phyloP scores from a whole-genome alignment of 2,329 filamentous ascomycete species.

The Paraphaeosphaeria minitans region DNA sequence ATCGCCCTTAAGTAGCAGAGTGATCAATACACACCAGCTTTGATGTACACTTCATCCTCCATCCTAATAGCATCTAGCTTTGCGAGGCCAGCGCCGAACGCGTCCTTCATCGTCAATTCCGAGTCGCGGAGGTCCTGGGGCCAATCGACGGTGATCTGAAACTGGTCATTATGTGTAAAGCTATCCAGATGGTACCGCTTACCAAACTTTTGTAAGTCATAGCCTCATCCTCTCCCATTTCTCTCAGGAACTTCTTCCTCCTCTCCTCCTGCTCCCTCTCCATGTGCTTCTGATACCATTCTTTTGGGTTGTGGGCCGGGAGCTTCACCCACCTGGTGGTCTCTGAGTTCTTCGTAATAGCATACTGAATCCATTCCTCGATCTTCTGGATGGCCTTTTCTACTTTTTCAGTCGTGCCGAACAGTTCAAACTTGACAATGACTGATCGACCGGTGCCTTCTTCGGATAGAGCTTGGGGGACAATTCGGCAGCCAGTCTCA shows the following conservation, averaged over 20 bases:
- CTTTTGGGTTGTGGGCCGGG: slow-evolving; percentile 25
- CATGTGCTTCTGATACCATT: slow-evolving; percentile 32
- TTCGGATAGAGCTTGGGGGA: slow-evolving; percentile 19
- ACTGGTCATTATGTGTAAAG: slow-evolving; percentile 1
- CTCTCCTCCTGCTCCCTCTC: slow-evolving; percentile 21
- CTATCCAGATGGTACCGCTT: background rate
- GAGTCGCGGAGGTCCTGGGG: slow-evolving; percentile 25
- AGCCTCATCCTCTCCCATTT: slow-evolving; percentile 16
- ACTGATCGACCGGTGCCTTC: background rate
- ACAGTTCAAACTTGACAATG: slow-evolving; percentile 32
- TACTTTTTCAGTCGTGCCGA: slow-evolving; percentile 23
- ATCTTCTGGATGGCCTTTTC: slow-evolving; percentile 26
- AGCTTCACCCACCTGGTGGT: slow-evolving; percentile 37
- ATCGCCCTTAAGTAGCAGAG: background rate
- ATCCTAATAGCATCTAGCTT: slow-evolving; percentile 34
- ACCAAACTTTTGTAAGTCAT: slow-evolving; percentile 11
- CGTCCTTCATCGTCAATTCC: slow-evolving; percentile 26
- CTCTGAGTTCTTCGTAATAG: slow-evolving; percentile 23
- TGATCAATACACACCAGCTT: background rate
- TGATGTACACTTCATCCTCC: slow-evolving; percentile 35
- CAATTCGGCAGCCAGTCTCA: slow-evolving; percentile 27
- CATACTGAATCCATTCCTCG: slow-evolving; percentile 37
- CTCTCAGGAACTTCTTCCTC: slow-evolving; percentile 28
- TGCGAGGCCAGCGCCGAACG: slow-evolving; percentile 36
- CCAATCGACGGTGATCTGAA: slow-evolving; percentile 29